Base-by-base conservation (phyloP, 805 yeast species). In the Kodamaea laetipori region DNA sequence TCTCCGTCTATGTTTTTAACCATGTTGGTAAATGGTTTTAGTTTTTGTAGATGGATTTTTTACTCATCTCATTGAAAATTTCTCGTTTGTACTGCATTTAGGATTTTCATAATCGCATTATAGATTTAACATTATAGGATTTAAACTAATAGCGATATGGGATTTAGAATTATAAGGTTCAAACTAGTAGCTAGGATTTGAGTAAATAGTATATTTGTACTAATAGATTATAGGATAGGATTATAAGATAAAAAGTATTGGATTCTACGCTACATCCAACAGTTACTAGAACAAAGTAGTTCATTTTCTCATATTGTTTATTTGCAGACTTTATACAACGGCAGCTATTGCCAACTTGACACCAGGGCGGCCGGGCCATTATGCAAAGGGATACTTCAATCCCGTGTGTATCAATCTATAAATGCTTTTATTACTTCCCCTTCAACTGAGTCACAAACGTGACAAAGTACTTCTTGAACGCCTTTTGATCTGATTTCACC, bases 391-490 rank as follows among this genome's bases (percentile, higher is more conserved):
- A 30, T 30, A 30, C 25, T 18, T 33, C 19, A 19, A 18, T 33
- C 37, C 37, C 37, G 25, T 33, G 8, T 21, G 26, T 33, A 33
- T 33, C 37, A 21, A 21, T 21, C 38, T 35, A 35, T 35, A 35
- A 35, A 21, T 24, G 27, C 38, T 35, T 35, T 54, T 66, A 66
- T 30, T 30, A 30, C 34, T 30, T 30, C 34, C 34, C 34, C 34
- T 30, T 30, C 50, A 68, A 55, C 46, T 64, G 58, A 16, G 61
- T 53, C 41, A 63, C 63, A 61, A 64, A 76, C 15, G 57, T 70
- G 17, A 79, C 73, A 61, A 84, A 83, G 58, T 78, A 86, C 67
- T 83, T 86, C 60, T 80, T 82, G 66, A 89, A 88, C 36, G 75
- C 79, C 58, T 84, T 81, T 44, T 70, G 74, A 41, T 82, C 82